Evolutionary conservation across 2,329 filamentous ascomycete genomes (phyloP).

Genomic region (Pezicula carpinea): DNA sequence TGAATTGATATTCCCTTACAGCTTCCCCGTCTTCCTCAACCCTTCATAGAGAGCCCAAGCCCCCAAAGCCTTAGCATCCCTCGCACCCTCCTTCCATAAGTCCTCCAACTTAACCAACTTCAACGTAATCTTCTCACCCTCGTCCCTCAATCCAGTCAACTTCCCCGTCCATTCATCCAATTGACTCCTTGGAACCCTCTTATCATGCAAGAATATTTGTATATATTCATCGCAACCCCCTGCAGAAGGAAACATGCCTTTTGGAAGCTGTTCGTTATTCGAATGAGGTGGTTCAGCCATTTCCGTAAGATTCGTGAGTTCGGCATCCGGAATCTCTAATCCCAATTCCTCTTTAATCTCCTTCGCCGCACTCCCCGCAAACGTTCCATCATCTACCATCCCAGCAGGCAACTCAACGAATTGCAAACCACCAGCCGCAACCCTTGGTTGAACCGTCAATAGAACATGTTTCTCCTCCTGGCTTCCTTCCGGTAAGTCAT

Average conservation of each 20-base stretch:
- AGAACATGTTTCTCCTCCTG: constrained; percentile 49
- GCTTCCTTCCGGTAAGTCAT: constrained; percentile 36
- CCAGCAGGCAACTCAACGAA: constrained; percentile 55
- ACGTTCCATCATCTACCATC: constrained; percentile 52
- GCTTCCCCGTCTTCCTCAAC: constrained; percentile 34
- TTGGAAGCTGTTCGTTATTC: constrained; percentile 31
- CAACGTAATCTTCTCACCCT: constrained; percentile 59
- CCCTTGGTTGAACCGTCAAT: constrained; percentile 54
- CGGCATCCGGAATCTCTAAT: constrained; percentile 42
- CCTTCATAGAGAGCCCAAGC: constrained; percentile 57
- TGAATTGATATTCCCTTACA: constrained; percentile 2
- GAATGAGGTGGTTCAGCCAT: constrained; percentile 32
- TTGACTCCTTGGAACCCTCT: constrained; percentile 42
- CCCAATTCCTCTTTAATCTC: constrained; percentile 60
- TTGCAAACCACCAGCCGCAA: constrained; percentile 49
- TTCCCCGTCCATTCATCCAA: constrained; percentile 52
- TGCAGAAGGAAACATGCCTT: constrained; percentile 51
- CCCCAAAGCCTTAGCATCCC: constrained; percentile 55
- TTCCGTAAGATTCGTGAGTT: constrained; percentile 46
- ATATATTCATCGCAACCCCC: constrained; percentile 59
- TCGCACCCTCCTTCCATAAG: constrained; percentile 51
- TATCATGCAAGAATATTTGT: constrained; percentile 53
- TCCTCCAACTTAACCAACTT: constrained; percentile 53
- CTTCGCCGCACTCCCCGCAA: constrained; percentile 52
- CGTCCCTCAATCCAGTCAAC: constrained; percentile 50